Evolutionary conservation across 2,329 filamentous ascomycete species (phyloP), one percentile per base, ranked within the genome.

Genomic region (Lasiodiplodia theobromae): DNA sequence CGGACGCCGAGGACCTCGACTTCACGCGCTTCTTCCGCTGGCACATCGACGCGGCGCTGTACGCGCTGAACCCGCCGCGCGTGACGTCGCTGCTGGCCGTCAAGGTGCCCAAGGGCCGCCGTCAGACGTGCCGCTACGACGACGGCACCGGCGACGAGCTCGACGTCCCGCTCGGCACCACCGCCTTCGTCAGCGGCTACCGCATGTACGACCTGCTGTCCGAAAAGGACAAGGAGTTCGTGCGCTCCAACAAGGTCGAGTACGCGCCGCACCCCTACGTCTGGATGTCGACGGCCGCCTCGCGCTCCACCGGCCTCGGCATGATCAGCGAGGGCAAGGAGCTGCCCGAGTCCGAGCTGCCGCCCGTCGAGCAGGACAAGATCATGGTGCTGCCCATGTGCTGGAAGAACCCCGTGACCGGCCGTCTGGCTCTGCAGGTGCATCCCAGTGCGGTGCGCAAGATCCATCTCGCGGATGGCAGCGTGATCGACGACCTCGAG

Each of bases 191-290:
- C 2, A 90, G 86, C 25, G 90, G 90, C 2, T 89, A 92, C 76
- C 84, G 84, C 47, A 92, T 92, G 88, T 93, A 89, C 78, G 86
- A 92, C 60, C 76, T 85, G 14, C 84, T 95, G 11, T 89, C 86
- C 16, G 83, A 87, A 0, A 84, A 85, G 53, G 90, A 93, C 74
- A 87, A 92, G 77, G 84, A 85, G 54, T 92, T 94, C 72, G 91
- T 85, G 1, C 86, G 88, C 63, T 87, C 84, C 5, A 90, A 90
- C 23, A 87, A 84, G 69, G 86, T 93, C 56, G 91, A 94, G 79
- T 94, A 94, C 75, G 91, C 91, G 0, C 85, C 92, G 2, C 92
- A 94, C 73, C 92, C 92, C 5, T 94, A 94, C 78, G 88, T 94
- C 70, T 95, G 92, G 92, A 94, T 94, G 90, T 88, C 86, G 69